These are phyloP conservation scores for Apostasia ramifera DNA, from an alignment of 106 monocot genomes.

Conservation along the genomic window DNA sequence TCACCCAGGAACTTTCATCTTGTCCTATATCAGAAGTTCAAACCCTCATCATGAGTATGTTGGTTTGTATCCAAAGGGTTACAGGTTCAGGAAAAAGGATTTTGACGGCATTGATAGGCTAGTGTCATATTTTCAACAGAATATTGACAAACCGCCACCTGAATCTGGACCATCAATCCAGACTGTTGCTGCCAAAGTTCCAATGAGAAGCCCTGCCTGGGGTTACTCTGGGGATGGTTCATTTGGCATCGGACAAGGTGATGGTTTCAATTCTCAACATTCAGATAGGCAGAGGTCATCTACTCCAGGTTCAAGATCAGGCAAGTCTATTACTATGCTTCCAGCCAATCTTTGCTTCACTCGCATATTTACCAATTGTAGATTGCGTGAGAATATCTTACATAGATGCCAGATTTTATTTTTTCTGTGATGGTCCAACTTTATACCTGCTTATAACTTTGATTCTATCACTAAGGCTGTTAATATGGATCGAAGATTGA, in stretches of 20 bases:
- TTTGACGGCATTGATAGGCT: slow-evolving; percentile 80
- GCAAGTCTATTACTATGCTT: slow-evolving; percentile 11
- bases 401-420: no score
- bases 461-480: no score
- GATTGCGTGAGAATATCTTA: no score
- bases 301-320: slow-evolving; percentile 36
- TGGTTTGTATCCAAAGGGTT: slow-evolving; percentile 89
- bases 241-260: slow-evolving; percentile 25
- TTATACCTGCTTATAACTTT: no score
- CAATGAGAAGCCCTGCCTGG: slow-evolving; percentile 64
- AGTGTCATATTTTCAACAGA: slow-evolving; percentile 75
- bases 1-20: slow-evolving; percentile 87
- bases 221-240: slow-evolving; percentile 29
- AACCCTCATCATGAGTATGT: slow-evolving; percentile 95
- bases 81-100: slow-evolving; percentile 76
- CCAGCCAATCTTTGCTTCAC: not conserved
- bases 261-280: slow-evolving; percentile 41
- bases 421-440: no score
- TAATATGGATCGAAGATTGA: no score
- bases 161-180: slow-evolving; percentile 36
- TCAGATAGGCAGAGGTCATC: slow-evolving; percentile 46
- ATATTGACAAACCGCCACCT: slow-evolving; percentile 63
- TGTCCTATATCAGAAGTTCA: slow-evolving; percentile 72
- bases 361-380: not conserved
- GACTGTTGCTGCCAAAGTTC: slow-evolving; percentile 82